phyloP scores from a whole-genome alignment of 805 yeast species.

The Wickerhamiella domercqiae region DNA sequence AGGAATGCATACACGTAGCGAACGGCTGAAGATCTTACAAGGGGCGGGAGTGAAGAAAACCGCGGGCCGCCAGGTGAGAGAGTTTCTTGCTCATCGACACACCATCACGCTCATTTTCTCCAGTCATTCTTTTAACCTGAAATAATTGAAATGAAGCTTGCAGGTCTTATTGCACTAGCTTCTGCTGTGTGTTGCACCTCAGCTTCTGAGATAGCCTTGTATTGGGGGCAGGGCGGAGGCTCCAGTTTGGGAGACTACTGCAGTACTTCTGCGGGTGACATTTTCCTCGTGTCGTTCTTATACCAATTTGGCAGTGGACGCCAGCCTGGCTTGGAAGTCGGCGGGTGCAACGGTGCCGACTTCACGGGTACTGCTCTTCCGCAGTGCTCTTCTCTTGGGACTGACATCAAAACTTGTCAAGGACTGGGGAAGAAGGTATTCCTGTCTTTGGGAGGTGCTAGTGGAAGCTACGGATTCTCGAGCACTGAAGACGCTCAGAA shows the following conservation, averaged over 20 bases:
- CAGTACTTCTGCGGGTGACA: conserved; percentile 48
- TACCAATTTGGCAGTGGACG: conserved; percentile 36
- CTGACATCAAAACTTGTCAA: conserved; percentile 66
- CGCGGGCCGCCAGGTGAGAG: too few relatives aligned
- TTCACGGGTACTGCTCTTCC: conserved; percentile 28
- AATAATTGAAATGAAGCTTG: too few relatives aligned
- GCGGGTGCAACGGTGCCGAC: conserved; percentile 27
- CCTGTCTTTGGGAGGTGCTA: conserved; percentile 65
- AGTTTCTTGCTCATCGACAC: too few relatives aligned
- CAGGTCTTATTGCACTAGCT: too few relatives aligned
- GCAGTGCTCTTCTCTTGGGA: conserved; percentile 35
- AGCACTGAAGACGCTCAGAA: conserved; percentile 38
- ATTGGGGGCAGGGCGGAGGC: conserved; percentile 85
- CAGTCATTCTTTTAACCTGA: too few relatives aligned
- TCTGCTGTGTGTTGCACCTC: conserved; percentile 15
- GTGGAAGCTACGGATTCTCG: conserved; percentile 39
- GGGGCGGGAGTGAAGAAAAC: too few relatives aligned
- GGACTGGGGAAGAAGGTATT: conserved; percentile 59
- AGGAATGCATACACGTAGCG: too few relatives aligned
- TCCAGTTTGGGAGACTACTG: conserved; percentile 47
- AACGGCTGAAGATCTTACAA: too few relatives aligned
- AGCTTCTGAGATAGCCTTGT: conserved; percentile 51
- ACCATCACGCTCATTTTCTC: too few relatives aligned
- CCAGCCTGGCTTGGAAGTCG: conserved; percentile 35
- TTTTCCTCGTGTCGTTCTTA: conserved; percentile 50